Evolutionary conservation across 495 filamentous ascomycete species (phyloP).

Genomic region (Podospora tetraspora): DNA sequence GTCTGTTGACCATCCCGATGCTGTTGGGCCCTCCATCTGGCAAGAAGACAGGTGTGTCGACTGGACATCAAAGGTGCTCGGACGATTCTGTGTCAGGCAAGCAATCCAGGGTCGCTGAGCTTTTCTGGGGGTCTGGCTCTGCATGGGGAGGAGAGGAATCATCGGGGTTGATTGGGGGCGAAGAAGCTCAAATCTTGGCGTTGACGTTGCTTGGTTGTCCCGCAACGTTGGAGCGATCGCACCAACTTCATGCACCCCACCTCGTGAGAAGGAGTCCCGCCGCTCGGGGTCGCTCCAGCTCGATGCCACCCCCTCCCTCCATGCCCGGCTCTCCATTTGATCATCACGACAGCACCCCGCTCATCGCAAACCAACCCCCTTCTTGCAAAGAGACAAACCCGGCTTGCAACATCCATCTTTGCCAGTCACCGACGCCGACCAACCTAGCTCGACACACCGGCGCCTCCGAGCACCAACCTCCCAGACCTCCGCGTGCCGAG

Average conservation of each 20-base stretch:
- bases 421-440: neutral
- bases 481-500: neutral
- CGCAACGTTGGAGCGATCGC: neutral
- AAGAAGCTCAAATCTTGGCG: neutral
- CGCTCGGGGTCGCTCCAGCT: neutral
- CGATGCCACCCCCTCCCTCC: neutral
- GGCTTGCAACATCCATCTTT: neutral
- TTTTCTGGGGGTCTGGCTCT: neutral
- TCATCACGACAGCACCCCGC: neutral
- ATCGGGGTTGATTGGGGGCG: neutral
- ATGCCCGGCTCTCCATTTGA: neutral
- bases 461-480: neutral
- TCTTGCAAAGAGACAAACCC: neutral
- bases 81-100: neutral
- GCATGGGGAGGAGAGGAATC: neutral
- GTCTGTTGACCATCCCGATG: neutral
- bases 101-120: neutral
- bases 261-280: neutral
- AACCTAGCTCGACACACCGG: neutral
- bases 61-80: neutral
- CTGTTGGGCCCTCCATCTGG: neutral
- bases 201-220: neutral
- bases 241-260: constrained; percentile 2
- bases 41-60: neutral
- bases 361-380: neutral